Evolutionary conservation across 306 rosid species (phyloP).

Genomic region (Inga leiocalycina): DNA sequence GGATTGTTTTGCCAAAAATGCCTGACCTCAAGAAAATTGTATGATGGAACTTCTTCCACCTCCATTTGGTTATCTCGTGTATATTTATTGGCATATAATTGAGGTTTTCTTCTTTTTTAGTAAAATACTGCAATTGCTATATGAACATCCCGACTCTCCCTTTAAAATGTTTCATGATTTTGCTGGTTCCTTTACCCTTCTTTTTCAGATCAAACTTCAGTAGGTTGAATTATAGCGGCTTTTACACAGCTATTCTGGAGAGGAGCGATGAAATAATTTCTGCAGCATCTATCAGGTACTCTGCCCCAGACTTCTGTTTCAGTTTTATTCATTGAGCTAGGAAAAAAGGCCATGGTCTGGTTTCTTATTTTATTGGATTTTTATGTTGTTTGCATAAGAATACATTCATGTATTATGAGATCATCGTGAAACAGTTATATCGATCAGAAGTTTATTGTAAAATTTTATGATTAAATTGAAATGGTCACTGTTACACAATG

Average conservation of each 20-base stretch:
- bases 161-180: constrained; percentile 2
- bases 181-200: constrained; percentile 10
- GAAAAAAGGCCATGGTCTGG: background rate
- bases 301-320: background rate
- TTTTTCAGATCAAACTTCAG: constrained; percentile 85
- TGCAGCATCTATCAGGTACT: constrained; percentile 91
- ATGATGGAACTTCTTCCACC: background rate
- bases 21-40: constrained; percentile 16
- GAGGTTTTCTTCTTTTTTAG: background rate
- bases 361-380: background rate
- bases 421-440: background rate
- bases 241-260: constrained; percentile 92
- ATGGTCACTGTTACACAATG: background rate
- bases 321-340: constrained; percentile 10
- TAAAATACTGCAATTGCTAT: background rate
- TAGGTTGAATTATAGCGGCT: constrained; percentile 84
- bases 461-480: background rate
- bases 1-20: constrained; percentile 3
- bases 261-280: constrained; percentile 91
- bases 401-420: background rate
- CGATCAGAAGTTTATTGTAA: background rate
- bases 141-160: background rate
- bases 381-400: background rate
- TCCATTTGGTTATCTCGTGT: background rate
- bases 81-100: background rate